Base-by-base conservation (phyloP, 208 protist genomes). In the Novymonas esmeraldas region DNA sequence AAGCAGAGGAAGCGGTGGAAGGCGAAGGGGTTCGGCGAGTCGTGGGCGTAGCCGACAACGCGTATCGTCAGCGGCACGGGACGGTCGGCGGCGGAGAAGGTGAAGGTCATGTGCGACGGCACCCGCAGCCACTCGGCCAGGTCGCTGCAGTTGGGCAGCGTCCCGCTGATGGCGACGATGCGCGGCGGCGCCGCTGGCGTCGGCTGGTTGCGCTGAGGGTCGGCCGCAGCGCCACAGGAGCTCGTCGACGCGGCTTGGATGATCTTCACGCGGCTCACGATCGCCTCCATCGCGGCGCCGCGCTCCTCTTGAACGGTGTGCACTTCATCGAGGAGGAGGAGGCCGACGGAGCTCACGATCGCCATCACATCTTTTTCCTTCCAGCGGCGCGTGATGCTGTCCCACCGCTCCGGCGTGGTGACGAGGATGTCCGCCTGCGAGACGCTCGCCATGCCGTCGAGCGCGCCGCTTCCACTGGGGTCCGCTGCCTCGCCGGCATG, bases 391-490 rank as follows among this genome's bases (percentile, higher is more conserved):
- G 93, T 98, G 54, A 98, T 93, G 67, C 88, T 93, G 71, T 98
- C 95, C 88, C 90, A 98, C 2, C 95, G 89, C 73, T 98, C 93
- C 38, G 95, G 95, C 11, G 95, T 98, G 20, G 93, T 96, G 54
- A 98, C 80, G 61, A 97, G 85, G 62, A 97, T 92, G 67, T 95
- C 81, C 6, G 88, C 85, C 18, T 62, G 46, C 9, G 71, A 71
- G 2, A 95, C 79, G 3, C 61, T 60, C 0, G 51, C 33, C 28
- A 95, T 65, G 39, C 61, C 68, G n/a, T 83, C 66, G 0, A 61
- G 41, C 0, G 96, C 64, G 50, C 96, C 92, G 29, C 57, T 75
- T 42, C n/a, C 18, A 48, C 50, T 83, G 68, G 3, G 93, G 86
- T 20, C 98, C 94, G 29, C 95, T 97, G 24, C 90, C 67, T 67